These are phyloP conservation scores for Pichia deserticola DNA, from an alignment of 805 yeast genomes.

Conservation along the genomic window DNA sequence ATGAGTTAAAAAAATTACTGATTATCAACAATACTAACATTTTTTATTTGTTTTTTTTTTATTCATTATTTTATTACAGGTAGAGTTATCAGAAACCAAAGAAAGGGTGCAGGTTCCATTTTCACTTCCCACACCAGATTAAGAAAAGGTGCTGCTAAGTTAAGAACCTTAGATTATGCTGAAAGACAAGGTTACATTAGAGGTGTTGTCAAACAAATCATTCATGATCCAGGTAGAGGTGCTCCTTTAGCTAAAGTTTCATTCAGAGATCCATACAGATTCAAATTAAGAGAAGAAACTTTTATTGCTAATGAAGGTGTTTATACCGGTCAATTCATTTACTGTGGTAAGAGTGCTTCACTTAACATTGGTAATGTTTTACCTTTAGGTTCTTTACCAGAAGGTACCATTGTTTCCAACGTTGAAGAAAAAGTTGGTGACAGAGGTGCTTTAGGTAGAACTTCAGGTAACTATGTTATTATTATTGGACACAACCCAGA, in stretches of 20 bases:
- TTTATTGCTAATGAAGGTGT: constrained; percentile 99
- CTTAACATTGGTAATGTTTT: constrained; percentile 94
- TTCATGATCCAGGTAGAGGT: constrained; percentile 99
- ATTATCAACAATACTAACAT: neutral
- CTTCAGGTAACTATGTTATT: constrained; percentile 99
- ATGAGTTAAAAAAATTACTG: too few species aligned
- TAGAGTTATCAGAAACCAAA: constrained; percentile 99
- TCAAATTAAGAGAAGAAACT: constrained; percentile 95
- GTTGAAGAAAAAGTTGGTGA: constrained; percentile 99
- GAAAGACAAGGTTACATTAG: constrained; percentile 99
- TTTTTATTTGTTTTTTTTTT: neutral
- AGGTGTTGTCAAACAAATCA: constrained; percentile 97
- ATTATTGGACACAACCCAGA: constrained; percentile 99
- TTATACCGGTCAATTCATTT: constrained; percentile 98
- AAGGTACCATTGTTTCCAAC: constrained; percentile 98
- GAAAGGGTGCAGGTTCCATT: constrained; percentile 99
- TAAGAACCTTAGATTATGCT: constrained; percentile 97
- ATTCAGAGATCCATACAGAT: constrained; percentile 99
- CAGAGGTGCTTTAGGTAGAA: constrained; percentile 99
- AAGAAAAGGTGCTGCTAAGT: constrained; percentile 99
- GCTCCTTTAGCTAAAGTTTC: constrained; percentile 99
- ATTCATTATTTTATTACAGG: constrained; percentile 32
- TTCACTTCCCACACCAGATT: constrained; percentile 99
- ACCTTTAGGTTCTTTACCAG: constrained; percentile 96
- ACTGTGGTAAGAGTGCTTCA: constrained; percentile 98